Conservation (phyloP, 441 rosid genomes). For the Sinapis alba region DNA sequence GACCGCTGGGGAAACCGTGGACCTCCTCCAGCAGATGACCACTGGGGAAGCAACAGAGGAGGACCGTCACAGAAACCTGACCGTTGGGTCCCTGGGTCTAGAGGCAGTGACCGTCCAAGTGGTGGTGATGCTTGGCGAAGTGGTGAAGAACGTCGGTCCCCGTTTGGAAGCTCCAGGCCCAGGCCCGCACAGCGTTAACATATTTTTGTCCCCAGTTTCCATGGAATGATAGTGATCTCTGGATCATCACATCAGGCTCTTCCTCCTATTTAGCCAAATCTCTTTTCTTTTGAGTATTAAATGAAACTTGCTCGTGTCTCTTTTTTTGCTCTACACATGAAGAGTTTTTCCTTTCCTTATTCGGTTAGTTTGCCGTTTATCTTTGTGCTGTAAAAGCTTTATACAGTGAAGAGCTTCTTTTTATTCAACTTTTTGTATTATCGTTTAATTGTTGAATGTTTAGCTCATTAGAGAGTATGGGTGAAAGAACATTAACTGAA, state of each 20-base stretch:
- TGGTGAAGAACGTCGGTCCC: slow-evolving; percentile 33
- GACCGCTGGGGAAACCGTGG: slow-evolving; percentile 49
- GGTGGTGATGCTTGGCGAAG: slow-evolving; percentile 57
- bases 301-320: slow-evolving; percentile 24
- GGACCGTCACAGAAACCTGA: slow-evolving; percentile 42
- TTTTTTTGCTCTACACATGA: slow-evolving; percentile 29
- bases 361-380: slow-evolving; percentile 16
- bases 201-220: slow-evolving; percentile 1
- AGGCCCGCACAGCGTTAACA: slow-evolving; percentile 40
- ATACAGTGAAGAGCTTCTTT: slow-evolving; percentile 12
- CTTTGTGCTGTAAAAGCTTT: neutral
- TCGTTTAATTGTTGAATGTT: neutral
- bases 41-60: slow-evolving; percentile 47
- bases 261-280: too few species aligned
- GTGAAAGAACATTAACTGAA: neutral
- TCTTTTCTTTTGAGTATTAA: slow-evolving; percentile 7
- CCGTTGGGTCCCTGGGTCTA: slow-evolving; percentile 50
- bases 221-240: slow-evolving; percentile 16
- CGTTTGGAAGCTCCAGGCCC: slow-evolving; percentile 42
- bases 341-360: slow-evolving; percentile 1
- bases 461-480: neutral
- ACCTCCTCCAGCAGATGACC: slow-evolving; percentile 37
- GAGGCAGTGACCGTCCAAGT: slow-evolving; percentile 49
- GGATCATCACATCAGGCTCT: too few species aligned
- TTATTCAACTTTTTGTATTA: neutral